phyloP scores from a whole-genome alignment of 2,329 filamentous ascomycete genomes.

The Exserohilum rostratum region DNA sequence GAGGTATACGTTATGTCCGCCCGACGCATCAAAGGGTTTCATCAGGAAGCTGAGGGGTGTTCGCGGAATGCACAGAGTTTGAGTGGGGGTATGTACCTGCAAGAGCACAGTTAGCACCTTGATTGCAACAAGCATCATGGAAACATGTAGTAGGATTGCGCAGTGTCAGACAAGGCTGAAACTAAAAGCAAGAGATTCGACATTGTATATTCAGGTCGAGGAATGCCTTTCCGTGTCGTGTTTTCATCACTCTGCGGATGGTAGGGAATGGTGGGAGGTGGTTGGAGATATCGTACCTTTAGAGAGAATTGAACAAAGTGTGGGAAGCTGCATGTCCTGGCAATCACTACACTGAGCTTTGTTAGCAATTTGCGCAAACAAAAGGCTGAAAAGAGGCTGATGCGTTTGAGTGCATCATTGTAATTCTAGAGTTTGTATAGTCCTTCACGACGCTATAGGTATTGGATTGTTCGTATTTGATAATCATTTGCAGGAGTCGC shows the following conservation, averaged over 20 bases:
- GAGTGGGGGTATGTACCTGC: conserved; percentile 40
- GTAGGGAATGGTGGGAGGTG: conserved; percentile 12
- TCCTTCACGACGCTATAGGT: conserved; percentile 63
- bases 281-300: conserved; percentile 51
- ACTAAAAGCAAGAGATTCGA: conserved; percentile 67
- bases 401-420: conserved; percentile 54
- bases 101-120: conserved; percentile 34
- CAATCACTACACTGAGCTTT: conserved; percentile 12
- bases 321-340: not conserved
- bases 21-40: conserved; percentile 70
- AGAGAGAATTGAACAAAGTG: conserved; percentile 7
- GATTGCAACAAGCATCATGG: conserved; percentile 16
- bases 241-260: conserved; percentile 62
- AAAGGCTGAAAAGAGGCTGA: not conserved
- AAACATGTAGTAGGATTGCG: conserved; percentile 20
- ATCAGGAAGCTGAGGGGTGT: conserved; percentile 53
- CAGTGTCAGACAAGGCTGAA: conserved; percentile 72
- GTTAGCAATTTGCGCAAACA: conserved; percentile 24
- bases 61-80: conserved; percentile 19
- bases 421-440: conserved; percentile 61
- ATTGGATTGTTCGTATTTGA: conserved; percentile 61
- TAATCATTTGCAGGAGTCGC: conserved; percentile 51
- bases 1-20: conserved; percentile 67
- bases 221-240: conserved; percentile 71
- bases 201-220: conserved; percentile 69